phyloP scores from a whole-genome alignment of 208 protist genomes.

The Wallacemonas sp. region DNA sequence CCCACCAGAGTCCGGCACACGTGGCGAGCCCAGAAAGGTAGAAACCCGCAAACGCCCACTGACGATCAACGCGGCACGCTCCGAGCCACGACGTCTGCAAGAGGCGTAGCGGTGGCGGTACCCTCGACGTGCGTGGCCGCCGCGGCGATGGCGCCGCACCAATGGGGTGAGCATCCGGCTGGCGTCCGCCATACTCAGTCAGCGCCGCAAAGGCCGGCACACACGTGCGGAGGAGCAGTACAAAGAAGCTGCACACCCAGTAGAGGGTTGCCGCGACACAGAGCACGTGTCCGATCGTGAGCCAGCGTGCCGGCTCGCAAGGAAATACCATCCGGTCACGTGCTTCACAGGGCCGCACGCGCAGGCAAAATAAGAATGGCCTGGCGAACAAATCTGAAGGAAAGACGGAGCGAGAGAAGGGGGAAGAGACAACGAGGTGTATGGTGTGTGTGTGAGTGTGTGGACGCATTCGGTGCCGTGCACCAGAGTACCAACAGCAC shows the following conservation, averaged over 20 bases:
- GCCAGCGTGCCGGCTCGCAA: background rate
- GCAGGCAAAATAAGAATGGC: too few relatives aligned
- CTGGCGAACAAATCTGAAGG: too few relatives aligned
- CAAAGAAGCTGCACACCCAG: slow-evolving; percentile 40
- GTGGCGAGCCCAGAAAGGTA: slow-evolving; percentile 45
- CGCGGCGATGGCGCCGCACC: background rate
- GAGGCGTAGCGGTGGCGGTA: background rate
- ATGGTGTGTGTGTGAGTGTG: too few relatives aligned
- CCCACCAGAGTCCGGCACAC: background rate
- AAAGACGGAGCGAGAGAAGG: too few relatives aligned
- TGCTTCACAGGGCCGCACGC: too few relatives aligned
- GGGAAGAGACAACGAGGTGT: too few relatives aligned
- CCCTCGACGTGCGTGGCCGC: background rate
- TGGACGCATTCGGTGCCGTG: too few relatives aligned
- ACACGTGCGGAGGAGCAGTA: slow-evolving; percentile 34
- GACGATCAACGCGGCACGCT: slow-evolving; percentile 22
- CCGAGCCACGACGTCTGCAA: slow-evolving; percentile 19
- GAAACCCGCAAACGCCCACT: slow-evolving; percentile 43
- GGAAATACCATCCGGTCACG: too few relatives aligned
- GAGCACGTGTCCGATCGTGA: background rate
- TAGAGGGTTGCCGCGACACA: slow-evolving; percentile 32
- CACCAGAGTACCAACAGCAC: too few relatives aligned
- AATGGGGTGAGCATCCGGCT: background rate
- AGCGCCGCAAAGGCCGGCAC: slow-evolving; percentile 29
- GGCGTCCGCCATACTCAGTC: slow-evolving; percentile 46